Base-by-base conservation (phyloP, 306 rosid genomes). In the Cucurbita maxima region DNA sequence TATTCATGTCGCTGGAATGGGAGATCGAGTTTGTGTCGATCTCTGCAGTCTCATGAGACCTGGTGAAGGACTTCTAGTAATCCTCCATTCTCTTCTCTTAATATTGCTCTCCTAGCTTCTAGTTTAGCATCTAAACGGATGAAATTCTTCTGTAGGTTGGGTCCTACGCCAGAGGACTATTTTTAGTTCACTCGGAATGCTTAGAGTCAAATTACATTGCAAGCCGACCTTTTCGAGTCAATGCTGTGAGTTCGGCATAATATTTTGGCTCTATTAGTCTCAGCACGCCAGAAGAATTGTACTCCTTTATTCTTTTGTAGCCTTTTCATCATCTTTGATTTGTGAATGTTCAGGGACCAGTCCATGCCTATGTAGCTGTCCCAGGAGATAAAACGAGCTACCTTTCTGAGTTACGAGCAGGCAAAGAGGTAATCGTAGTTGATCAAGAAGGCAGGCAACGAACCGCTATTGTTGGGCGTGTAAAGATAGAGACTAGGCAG, bases 11-110 rank as follows among this genome's bases (percentile, higher is more conserved):
- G 83, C 79, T 76, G 96, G 98, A 76, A 90, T 93, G 96, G 97
- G 98, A 34, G 98, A 93, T 85, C 96, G 96, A 7, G 94, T 90
- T 77, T 93, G 97, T 76, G 97, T 93, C 1, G 98, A 93, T 79
- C 97, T 93, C 41, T 93, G 97, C 72, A 86, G 92, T 81, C 91
- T 93, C 71, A 85, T 90, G 96, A 88, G 79, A 74, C 96, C 94
- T 0, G 94, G 98, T 56, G 98, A 93, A 90, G 97, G 96, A 80
- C 96, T 93, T 82, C 86, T 93, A 15, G 98, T 90, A 83, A 54
- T 82, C 74, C 37, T 80, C 55, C 19, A 5, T 70, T 68, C 82
- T 38, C 15, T 5, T 14, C 38, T 63, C 44, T 15, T 30, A 34
- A 44, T n/a, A 22, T 36, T 58, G 19, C 51, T 19, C 19, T 2